These are phyloP conservation scores for Knufia petricola DNA, from an alignment of 2,329 filamentous ascomycete species.

Conservation along the genomic window DNA sequence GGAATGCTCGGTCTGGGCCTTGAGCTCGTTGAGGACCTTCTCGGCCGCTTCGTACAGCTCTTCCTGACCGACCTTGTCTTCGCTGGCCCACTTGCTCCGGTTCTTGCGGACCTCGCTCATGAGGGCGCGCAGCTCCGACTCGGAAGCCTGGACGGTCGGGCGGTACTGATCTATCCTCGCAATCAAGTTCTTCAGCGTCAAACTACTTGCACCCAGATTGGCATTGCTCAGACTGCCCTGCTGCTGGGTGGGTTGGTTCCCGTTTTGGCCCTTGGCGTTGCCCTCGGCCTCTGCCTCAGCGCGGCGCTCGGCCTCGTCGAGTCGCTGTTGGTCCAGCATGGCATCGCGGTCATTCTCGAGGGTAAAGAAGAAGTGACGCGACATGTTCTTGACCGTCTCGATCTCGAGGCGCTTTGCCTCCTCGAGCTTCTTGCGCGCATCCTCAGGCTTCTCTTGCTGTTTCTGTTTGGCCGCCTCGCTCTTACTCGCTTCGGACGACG, in stretches of 20 bases:
- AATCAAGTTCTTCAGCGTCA: constrained; percentile 95
- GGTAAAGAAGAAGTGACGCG: constrained; percentile 89
- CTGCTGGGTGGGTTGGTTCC: constrained; percentile 44
- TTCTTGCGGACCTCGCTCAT: constrained; percentile 99
- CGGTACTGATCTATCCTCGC: constrained; percentile 90
- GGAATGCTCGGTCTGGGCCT: constrained; percentile 94
- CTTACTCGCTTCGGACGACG: constrained; percentile 33
- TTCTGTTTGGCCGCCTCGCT: constrained; percentile 50
- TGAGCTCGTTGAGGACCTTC: constrained; percentile 93
- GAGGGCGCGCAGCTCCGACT: constrained; percentile 79
- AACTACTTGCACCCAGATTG: constrained; percentile 87
- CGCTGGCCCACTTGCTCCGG: constrained; percentile 95
- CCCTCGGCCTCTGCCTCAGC: constrained; percentile 89
- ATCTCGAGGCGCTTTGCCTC: constrained; percentile 85
- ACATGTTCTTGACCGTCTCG: constrained; percentile 78
- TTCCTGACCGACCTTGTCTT: constrained; percentile 94
- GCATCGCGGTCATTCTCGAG: constrained; percentile 90
- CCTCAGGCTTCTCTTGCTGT: constrained; percentile 62
- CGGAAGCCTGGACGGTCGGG: constrained; percentile 79
- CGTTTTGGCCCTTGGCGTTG: constrained; percentile 35
- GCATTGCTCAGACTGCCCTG: constrained; percentile 86
- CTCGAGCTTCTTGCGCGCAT: constrained; percentile 86
- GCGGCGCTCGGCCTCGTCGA: constrained; percentile 93
- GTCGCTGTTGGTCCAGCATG: constrained; percentile 93
- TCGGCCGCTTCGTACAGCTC: constrained; percentile 94